Evolutionary conservation across 305 asterid genomes (phyloP), one percentile per base, ranked within the genome.

Genomic region (Lippia alba): DNA sequence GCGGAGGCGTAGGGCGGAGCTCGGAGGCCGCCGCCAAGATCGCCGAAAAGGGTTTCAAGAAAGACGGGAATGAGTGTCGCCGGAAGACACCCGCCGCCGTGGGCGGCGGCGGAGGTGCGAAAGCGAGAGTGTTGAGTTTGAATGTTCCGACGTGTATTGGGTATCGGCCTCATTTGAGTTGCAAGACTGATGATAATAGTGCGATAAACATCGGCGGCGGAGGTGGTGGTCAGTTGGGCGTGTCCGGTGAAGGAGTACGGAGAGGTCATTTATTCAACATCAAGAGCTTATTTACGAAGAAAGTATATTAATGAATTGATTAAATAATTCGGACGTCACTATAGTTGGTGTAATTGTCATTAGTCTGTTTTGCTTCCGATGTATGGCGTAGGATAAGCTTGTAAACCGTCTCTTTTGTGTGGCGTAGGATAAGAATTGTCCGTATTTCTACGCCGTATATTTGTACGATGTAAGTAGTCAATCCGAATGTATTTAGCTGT

Each of bases 101-200:
- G 2, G 8, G 59, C 45, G 64, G 54, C 0, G 69, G 62, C 19
- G 80, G 73, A 2, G 60, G 70, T 8, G 14, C 87, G 2, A 91
- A 80, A 68, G 78, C 78, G 17, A 86, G 73, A 69, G 90, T 76
- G 0, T 73, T 91, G 71, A 85, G 78, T 34, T 62, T 89, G 82
- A 91, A 89, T 17, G 96, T 89, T 10, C 97, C 99, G 0, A 88
- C 80, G 93, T 94, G 99, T 61, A 86, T 91, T 14, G 99, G 97
- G 0, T 91, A 89, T 79, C 80, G 96, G 70, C 77, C 82, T 44
- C 85, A 87, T n/a, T 79, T 85, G 77, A 80, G 96, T 64, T 94
- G 99, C 40, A 74, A 82, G 36, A 81, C 85, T 19, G 86, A 81
- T 15, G 84, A 75, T 63, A 79, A 39, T 46, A 77, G 82, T 45